Percentiles rank a stretch among this genome's conserved stretches.
Conservation (phyloP, 306 rosid genomes). For the Lagenaria siceraria region DNA sequence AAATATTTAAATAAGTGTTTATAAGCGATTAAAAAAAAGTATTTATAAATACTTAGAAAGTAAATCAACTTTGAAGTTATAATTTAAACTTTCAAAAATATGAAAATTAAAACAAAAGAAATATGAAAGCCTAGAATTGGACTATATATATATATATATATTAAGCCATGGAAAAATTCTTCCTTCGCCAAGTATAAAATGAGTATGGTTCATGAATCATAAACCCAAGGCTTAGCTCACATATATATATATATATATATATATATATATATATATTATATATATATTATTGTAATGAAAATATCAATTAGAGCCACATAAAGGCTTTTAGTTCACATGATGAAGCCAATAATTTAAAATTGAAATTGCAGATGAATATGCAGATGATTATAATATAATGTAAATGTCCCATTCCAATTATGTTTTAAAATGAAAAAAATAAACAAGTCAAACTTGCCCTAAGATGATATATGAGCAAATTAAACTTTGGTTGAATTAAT, state of each 20-base stretch:
- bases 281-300: background rate
- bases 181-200: background rate
- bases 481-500: background rate
- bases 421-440: background rate
- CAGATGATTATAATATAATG: background rate
- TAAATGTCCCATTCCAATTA: background rate
- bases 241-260: background rate
- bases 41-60: no score
- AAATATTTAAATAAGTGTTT: no score
- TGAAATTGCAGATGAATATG: background rate
- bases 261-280: no score
- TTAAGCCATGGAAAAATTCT: background rate
- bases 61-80: no score
- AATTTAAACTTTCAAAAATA: no score
- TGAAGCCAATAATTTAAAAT: no score
- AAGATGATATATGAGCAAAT: background rate
- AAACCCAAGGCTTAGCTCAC: background rate
- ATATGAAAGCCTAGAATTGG: no score
- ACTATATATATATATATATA: no score
- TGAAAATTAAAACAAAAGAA: no score
- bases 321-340: no score
- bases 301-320: background rate
- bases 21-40: no score
- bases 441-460: background rate
- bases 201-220: background rate